phyloP scores from a whole-genome alignment of 495 filamentous ascomycete genomes.

The Aspergillus hancockii region DNA sequence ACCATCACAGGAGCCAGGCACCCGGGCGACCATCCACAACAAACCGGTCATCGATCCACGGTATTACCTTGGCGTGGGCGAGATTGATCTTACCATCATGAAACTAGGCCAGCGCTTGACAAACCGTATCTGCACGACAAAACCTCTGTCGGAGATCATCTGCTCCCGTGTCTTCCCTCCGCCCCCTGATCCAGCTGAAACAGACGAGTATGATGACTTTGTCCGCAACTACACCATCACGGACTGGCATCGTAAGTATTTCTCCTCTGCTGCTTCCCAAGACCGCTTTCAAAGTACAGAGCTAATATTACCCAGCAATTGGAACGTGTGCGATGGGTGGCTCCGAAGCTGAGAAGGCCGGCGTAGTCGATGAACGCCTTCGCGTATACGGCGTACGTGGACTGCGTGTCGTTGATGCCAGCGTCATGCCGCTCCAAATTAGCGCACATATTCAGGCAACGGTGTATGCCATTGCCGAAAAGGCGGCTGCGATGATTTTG shows the following conservation, averaged over 20 bases:
- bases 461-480: neutral
- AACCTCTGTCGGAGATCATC: slow-evolving; percentile 45
- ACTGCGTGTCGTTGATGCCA: slow-evolving; percentile 56
- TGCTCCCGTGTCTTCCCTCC: slow-evolving; percentile 39
- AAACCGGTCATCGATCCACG: slow-evolving; percentile 46
- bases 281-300: neutral
- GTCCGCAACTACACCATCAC: slow-evolving; percentile 38
- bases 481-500: neutral
- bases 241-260: slow-evolving; percentile 40
- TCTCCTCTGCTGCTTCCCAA: too few relatives aligned
- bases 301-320: slow-evolving; percentile 26
- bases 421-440: slow-evolving; percentile 53
- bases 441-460: slow-evolving; percentile 55
- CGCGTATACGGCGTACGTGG: slow-evolving; percentile 49
- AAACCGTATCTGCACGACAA: slow-evolving; percentile 41
- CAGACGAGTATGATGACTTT: slow-evolving; percentile 39
- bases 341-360: slow-evolving; percentile 22
- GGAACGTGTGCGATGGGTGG: slow-evolving; percentile 59
- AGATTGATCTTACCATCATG: slow-evolving; percentile 48
- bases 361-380: slow-evolving; percentile 50
- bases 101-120: slow-evolving; percentile 39
- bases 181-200: neutral
- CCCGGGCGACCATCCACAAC: slow-evolving; percentile 18
- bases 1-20: slow-evolving; percentile 10
- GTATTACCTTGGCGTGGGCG: slow-evolving; percentile 38